These are phyloP conservation scores for Ganoderma leucocontextum DNA, from an alignment of 1,284 basidiomycete species.

Conservation along the genomic window DNA sequence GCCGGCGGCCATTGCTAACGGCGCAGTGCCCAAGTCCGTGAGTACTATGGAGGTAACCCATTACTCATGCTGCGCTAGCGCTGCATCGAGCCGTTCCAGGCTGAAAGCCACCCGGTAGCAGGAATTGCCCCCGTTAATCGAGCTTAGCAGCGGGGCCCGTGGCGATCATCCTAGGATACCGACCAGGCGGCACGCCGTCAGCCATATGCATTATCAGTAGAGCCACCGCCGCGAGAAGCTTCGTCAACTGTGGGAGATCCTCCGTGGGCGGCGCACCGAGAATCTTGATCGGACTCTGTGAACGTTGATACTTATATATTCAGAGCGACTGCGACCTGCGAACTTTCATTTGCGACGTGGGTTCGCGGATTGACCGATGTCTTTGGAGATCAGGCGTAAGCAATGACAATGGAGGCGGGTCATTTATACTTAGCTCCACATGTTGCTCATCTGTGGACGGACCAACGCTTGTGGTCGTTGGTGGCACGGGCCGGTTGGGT, in stretches of 20 bases:
- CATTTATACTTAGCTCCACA: neutral
- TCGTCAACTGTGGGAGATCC: neutral
- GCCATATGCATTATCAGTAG: neutral
- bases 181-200: too few relatives aligned
- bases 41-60: too few relatives aligned
- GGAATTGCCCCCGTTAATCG: neutral
- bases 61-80: neutral
- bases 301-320: neutral
- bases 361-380: neutral
- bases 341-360: neutral
- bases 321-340: neutral
- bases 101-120: neutral
- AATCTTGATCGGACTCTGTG: neutral
- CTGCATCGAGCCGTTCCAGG: neutral
- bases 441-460: neutral
- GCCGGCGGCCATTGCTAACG: neutral
- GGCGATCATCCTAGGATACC: neutral
- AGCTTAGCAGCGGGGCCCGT: neutral
- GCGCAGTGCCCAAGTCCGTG: neutral
- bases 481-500: neutral
- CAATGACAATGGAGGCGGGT: neutral
- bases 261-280: neutral
- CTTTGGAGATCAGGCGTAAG: neutral
- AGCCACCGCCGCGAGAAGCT: neutral
- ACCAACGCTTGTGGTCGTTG: neutral